Percentiles rank a stretch among this genome's conserved stretches.
Evolutionary conservation across 345 rosid genomes (phyloP).

Genomic region (Camelina sativa): DNA sequence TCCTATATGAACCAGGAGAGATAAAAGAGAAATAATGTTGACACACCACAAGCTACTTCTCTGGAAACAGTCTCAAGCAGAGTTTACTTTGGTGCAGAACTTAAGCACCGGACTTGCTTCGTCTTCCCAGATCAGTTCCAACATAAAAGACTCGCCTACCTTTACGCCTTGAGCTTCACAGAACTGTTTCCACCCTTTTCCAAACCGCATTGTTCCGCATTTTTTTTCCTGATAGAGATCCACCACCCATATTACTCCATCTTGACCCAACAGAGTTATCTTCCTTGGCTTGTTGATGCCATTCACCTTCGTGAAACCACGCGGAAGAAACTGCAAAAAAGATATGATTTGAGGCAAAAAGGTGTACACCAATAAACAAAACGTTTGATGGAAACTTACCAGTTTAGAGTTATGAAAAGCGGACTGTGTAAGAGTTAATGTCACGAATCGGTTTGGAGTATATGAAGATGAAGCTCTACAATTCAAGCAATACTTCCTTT

Average conservation of each 20-base stretch:
- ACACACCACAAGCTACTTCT: slow-evolving; percentile 14
- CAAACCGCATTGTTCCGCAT: neutral
- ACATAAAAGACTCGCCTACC: slow-evolving; percentile 28
- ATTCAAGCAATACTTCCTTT: neutral
- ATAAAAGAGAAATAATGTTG: neutral
- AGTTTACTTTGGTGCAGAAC: slow-evolving; percentile 29
- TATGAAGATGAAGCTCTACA: slow-evolving; percentile 33
- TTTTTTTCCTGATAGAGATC: neutral
- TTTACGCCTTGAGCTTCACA: slow-evolving; percentile 34
- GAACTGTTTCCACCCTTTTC: slow-evolving; percentile 41
- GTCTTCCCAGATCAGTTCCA: slow-evolving; percentile 33
- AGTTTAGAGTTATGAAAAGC: neutral
- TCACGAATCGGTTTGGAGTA: slow-evolving; percentile 27
- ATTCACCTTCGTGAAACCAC: slow-evolving; percentile 23
- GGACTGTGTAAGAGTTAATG: slow-evolving; percentile 22
- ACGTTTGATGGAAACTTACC: slow-evolving; percentile 16
- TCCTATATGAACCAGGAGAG: no score
- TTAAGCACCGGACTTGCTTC: slow-evolving; percentile 35
- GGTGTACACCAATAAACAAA: slow-evolving; percentile 1
- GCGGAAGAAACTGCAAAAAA: slow-evolving; percentile 29
- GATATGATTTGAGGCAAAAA: neutral
- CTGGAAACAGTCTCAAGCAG: slow-evolving; percentile 13
- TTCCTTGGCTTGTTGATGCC: slow-evolving; percentile 28
- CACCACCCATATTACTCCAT: slow-evolving; percentile 28
- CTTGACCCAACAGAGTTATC: slow-evolving; percentile 30